Evolutionary conservation across 768 basidiomycete species (phyloP), one percentile per base, ranked within the genome.

Genomic region (Calvatia gigantea): DNA sequence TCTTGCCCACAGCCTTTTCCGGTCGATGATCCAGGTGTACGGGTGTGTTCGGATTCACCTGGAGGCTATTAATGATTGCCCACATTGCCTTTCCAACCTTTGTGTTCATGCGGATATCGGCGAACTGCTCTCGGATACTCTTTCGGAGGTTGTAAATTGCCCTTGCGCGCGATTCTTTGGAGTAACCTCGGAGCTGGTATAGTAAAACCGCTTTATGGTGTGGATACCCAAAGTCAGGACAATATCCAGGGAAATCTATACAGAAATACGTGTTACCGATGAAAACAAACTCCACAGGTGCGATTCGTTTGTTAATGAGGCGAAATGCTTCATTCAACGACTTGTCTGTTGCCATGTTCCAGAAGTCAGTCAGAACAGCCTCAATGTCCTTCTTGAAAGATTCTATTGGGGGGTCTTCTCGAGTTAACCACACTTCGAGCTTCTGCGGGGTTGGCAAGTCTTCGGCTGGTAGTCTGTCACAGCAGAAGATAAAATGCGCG

Each of bases 211-310:
- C 91, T 92, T 52, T 14, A 2, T 8, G 50, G 32, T 8, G 43
- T 15, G 58, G 45, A 28, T 27, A n/a, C 53, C 14, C 21, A 39
- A 17, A 31, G 33, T 27, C 23, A 57, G 15, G 44, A 27, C 17
- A 19, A 44, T 4, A 19, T 15, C 15, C 15, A 17, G 35, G 23
- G 46, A 25, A 6, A 12, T 5, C 52, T 17, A 25, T 25, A 19
- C 47, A 33, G 11, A 5, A 6, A 57, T 8, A 17, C 11, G 69
- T 77, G n/a, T 58, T 63, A 91, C 91, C 89, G 38, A 91, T 84
- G 67, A 88, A 92, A 29, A 91, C 82, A 65, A 93, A 89, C 63
- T 91, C 87, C 6, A 86, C 82, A 1, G 88, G 88, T 1, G 87
- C 83, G 37, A 91, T 77, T 25, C 83, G 77, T 57, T 82, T 78